Base-by-base conservation (phyloP, 2,329 filamentous ascomycete genomes). In the Ophiostoma novo-ulmi region DNA sequence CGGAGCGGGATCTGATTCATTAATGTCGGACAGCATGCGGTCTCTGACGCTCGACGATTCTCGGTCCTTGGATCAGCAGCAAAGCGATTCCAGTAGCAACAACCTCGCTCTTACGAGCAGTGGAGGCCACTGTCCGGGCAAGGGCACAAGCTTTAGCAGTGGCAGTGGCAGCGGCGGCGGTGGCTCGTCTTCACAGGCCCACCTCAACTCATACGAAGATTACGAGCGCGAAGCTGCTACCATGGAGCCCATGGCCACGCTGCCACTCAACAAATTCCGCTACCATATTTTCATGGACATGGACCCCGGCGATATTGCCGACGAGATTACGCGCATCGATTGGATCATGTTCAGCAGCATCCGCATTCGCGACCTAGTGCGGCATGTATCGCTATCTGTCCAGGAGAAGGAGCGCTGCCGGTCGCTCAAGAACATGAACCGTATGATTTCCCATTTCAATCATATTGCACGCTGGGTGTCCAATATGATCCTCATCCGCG, bases 281-380 rank as follows among this genome's bases (percentile, higher is more conserved):
- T 99, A 95, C 84, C 92, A 94, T 74, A 88, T 91, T 69, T 91
- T 98, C 74, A 97, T 98, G 89, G 91, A 92, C 48, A 90, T 90
- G 35, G 85, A 91, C 0, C 91, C 96, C 69, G 92, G 97, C 73
- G 88, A 93, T 67, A 90, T 98, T 74, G 94, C 94, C 20, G 89
- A 91, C 72, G 95, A 99, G 79, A 86, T 99, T 76, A 98, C 95
- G 4, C 87, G 94, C 72, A 97, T 99, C 70, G 95, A 99, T 80
- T 98, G 94, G 94, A 89, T 96, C 79, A 95, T 98, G 91, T 98
- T 97, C 79, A 96, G 92, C 69, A 94, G 93, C 0, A 97, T 98
- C 73, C 89, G 93, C 36, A 91, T 97, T 70, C 91, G 95, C 71
- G 95, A 99, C 80, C 88, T 98, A 67, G 91, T 98, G 61, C 91